phyloP scores from a whole-genome alignment of 1,284 basidiomycete species.

The Peniophora sp. region DNA sequence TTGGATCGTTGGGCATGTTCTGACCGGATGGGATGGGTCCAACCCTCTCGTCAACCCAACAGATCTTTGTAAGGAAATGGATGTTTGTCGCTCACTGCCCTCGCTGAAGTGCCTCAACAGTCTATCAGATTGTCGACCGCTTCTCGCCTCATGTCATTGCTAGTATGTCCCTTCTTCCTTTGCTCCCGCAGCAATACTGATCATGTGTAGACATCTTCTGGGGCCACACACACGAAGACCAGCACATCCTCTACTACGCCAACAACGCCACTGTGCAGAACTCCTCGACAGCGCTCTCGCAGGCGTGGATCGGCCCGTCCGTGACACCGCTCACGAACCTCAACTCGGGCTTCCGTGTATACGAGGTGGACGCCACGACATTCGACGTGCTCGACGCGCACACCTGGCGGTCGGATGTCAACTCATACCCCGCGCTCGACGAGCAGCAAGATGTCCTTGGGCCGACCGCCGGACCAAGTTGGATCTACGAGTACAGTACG shows the following conservation, averaged over 20 bases:
- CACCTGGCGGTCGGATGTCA: slow-evolving; percentile 62
- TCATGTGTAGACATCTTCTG: slow-evolving; percentile 56
- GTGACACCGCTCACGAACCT: slow-evolving; percentile 68
- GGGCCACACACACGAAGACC: slow-evolving; percentile 79
- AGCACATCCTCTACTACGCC: slow-evolving; percentile 71
- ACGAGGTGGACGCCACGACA: slow-evolving; percentile 74
- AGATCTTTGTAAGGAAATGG: slow-evolving; percentile 48
- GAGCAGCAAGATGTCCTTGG: slow-evolving; percentile 20
- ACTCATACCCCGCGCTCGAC: slow-evolving; percentile 47
- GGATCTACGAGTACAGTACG: slow-evolving; percentile 64
- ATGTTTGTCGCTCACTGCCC: not conserved
- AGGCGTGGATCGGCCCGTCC: slow-evolving; percentile 58
- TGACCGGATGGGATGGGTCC: slow-evolving; percentile 70
- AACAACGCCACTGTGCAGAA: slow-evolving; percentile 63
- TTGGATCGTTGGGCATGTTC: slow-evolving; percentile 77
- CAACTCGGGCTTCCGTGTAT: slow-evolving; percentile 75
- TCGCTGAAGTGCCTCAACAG: slow-evolving; percentile 22
- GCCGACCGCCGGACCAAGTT: slow-evolving; percentile 54
- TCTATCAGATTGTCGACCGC: slow-evolving; percentile 76
- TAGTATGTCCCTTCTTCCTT: slow-evolving; percentile 32
- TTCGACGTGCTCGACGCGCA: slow-evolving; percentile 70
- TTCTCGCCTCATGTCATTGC: slow-evolving; percentile 74
- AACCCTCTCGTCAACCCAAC: slow-evolving; percentile 57
- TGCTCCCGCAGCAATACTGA: slow-evolving; percentile 5
- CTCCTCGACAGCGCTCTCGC: slow-evolving; percentile 46